Percentiles rank a stretch among this genome's conserved stretches.
Conservation (phyloP, 2,329 filamentous ascomycete species). For the Colletotrichum echinochloae region DNA sequence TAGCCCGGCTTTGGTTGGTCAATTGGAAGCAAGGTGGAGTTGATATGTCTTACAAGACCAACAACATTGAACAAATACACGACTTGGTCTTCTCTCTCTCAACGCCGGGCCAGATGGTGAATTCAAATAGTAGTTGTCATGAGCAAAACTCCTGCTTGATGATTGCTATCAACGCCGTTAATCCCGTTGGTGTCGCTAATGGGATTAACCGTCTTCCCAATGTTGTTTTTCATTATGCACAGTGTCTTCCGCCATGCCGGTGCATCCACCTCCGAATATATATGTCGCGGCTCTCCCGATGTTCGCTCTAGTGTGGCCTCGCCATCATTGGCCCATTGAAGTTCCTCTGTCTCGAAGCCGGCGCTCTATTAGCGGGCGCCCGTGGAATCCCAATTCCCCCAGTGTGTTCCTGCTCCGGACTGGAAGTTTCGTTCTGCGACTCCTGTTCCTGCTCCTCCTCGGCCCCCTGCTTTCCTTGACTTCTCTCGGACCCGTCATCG, state of each 20-base stretch:
- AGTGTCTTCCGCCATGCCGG: not conserved
- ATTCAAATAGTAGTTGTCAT: not conserved
- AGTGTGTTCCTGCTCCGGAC: not conserved
- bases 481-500: slow-evolving; percentile 5
- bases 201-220: too few relatives aligned
- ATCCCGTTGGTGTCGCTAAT: not conserved
- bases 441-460: not conserved
- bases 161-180: not conserved
- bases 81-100: not conserved
- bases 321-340: slow-evolving; percentile 33
- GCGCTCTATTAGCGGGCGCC: not conserved
- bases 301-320: slow-evolving; percentile 12
- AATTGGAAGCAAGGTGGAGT: not conserved
- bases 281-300: not conserved
- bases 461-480: not conserved
- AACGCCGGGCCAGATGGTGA: too few relatives aligned
- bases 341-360: slow-evolving; percentile 11
- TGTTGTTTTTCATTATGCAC: not conserved
- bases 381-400: not conserved
- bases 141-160: not conserved
- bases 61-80: not conserved
- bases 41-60: not conserved
- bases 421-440: not conserved
- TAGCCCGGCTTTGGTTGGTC: slow-evolving; percentile 24
- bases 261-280: too few relatives aligned